Percentiles rank a stretch among this genome's conserved stretches.
Conservation (phyloP, 176 grass and related monocot species). For the Oryza rufipogon region DNA sequence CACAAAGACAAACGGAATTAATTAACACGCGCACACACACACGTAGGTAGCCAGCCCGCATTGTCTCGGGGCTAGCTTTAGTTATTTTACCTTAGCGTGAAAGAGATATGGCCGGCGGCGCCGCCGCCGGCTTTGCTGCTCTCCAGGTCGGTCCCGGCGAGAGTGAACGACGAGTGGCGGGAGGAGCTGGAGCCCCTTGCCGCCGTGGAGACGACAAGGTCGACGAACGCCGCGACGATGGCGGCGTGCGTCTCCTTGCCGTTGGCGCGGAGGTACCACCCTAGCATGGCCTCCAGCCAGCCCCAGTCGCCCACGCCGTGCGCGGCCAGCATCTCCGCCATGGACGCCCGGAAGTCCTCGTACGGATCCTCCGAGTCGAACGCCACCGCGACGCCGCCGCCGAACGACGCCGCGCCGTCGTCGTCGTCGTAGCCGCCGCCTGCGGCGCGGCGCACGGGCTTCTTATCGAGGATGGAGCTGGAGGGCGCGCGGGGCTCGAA, state of each 20-base stretch:
- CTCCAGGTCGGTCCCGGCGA: conserved; percentile 31
- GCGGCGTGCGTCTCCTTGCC: conserved; percentile 55
- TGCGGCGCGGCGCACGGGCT: background rate
- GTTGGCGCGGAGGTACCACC: conserved; percentile 73
- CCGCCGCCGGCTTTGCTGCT: conserved; percentile 15
- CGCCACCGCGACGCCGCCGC: conserved; percentile 55
- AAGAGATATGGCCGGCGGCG: conserved; percentile 12
- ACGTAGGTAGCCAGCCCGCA: background rate
- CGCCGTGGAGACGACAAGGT: conserved; percentile 52
- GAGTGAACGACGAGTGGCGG: conserved; percentile 44
- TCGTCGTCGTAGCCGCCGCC: background rate
- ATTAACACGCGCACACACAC: background rate
- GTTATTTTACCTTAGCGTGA: conserved; percentile 35
- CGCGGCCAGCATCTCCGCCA: conserved; percentile 77
- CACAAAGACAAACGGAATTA: conserved; percentile 11
- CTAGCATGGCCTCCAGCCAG: conserved; percentile 84
- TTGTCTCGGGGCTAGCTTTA: background rate
- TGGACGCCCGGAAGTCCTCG: conserved; percentile 73
- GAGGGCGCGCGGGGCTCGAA: conserved; percentile 68
- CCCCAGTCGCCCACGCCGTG: conserved; percentile 65
- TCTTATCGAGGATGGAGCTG: conserved; percentile 74
- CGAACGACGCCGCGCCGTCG: background rate
- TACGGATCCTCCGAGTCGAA: conserved; percentile 76
- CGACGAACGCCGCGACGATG: conserved; percentile 75
- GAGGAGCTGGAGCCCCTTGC: background rate